Evolutionary conservation across 2,329 filamentous ascomycete genomes (phyloP), one percentile per base, ranked within the genome.

Genomic region (Fusarium neocosmosporiellum): DNA sequence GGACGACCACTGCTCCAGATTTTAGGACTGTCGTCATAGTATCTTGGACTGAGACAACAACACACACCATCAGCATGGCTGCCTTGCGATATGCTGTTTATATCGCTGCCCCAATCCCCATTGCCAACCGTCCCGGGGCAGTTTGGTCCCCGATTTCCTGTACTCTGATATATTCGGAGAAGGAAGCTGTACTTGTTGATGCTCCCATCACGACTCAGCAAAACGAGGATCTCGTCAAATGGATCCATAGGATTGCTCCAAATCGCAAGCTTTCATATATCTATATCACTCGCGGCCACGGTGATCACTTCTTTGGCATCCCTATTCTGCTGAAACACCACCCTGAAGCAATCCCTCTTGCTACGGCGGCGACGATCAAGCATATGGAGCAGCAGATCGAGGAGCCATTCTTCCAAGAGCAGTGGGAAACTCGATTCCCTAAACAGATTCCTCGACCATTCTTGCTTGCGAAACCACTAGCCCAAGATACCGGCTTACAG

Each of bases 351-450:
- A 34, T 20, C 16, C 50, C 59, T 7, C 41, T 67, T 37, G 57
- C 57, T 5, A 66, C 63, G 2, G 37, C 24, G 4, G 57, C 18
- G 5, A 61, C 63, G 6, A 39, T 66, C 13, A n/a, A 37, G 8
- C 64, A 66, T 7, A 66, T 66, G 58, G 41, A 57, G 31, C 48
- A 62, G 31, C 64, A 66, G 14, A 50, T 66, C n/a, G 29, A 62
- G 13, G 57, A 53, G 7, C 16, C 54, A 14, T 57, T 31, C 8
- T 63, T 41, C 18, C 46, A 39, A 16, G 22, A 54, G 5, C 33
- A 31, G 3, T 66, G 58, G 50, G 20, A 48, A n/a, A 20, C 29
- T 4, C 43, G 60, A 20, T 66, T 48, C 22, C 43, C 43, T 8
- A 4, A 2, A 14, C 43, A 48, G 22, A 48, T 48, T 27, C 22